phyloP scores from a whole-genome alignment of 192 early-diverging fungal species.

The Backusella sp. region DNA sequence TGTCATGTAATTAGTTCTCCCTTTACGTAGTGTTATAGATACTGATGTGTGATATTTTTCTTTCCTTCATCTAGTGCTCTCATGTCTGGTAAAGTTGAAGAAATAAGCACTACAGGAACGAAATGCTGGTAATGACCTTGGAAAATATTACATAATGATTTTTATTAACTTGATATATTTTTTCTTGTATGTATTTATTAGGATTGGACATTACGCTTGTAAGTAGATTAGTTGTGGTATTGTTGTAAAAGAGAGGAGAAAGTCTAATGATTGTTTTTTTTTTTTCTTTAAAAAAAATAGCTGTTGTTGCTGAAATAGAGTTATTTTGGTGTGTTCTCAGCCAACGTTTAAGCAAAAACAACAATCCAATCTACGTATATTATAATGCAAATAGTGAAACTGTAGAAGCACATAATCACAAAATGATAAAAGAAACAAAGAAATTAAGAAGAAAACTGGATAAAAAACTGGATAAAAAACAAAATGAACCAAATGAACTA shows the following conservation, averaged over 20 bases:
- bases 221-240: neutral
- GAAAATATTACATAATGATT: neutral
- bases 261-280: neutral
- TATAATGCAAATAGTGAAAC: neutral
- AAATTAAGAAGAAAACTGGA: neutral
- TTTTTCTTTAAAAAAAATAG: neutral
- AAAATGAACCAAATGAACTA: neutral
- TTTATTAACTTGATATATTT: neutral
- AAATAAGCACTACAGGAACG: neutral
- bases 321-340: neutral
- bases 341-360: neutral
- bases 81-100: conserved; percentile 1
- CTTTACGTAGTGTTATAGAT: neutral
- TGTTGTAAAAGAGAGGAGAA: neutral
- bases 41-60: neutral
- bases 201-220: neutral
- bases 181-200: neutral
- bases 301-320: neutral
- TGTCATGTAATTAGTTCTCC: conserved; percentile 11
- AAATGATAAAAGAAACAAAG: neutral
- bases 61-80: neutral
- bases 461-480: neutral
- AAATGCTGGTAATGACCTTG: neutral
- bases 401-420: neutral
- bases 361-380: neutral